These are phyloP conservation scores for Galerina sulciceps DNA, from an alignment of 768 basidiomycete species.

Conservation along the genomic window DNA sequence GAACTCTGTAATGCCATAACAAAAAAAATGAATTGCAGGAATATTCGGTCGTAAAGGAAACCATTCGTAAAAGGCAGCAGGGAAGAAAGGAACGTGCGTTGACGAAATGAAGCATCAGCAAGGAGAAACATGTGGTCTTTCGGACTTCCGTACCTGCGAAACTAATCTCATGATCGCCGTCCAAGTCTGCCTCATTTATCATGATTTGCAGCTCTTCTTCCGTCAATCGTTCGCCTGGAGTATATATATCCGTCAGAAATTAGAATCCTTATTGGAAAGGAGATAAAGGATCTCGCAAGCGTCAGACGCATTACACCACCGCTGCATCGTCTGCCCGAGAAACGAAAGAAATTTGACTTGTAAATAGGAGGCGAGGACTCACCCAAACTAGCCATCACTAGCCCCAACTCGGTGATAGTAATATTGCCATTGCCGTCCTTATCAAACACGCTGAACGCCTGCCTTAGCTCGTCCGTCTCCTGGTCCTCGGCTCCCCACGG, in stretches of 20 bases:
- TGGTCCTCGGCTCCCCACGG: constrained; percentile 50
- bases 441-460: constrained; percentile 97
- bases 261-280: background rate
- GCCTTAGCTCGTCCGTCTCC: constrained; percentile 91
- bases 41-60: background rate
- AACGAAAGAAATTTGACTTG: constrained; percentile 19
- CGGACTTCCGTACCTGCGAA: constrained; percentile 57
- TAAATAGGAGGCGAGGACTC: background rate
- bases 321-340: no score
- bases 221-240: constrained; percentile 72
- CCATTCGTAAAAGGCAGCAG: background rate
- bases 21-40: background rate
- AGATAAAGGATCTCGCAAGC: background rate
- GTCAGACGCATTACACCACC: no score
- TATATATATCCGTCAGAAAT: background rate
- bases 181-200: constrained; percentile 88
- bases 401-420: constrained; percentile 81
- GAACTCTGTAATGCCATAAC: constrained; percentile 56
- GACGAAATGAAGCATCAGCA: background rate
- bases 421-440: constrained; percentile 95
- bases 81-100: background rate
- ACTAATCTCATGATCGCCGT: constrained; percentile 87
- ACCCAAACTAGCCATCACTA: constrained; percentile 93
- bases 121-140: background rate
- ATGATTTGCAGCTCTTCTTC: constrained; percentile 85